Evolutionary conservation across 1,284 basidiomycete species (phyloP), one percentile per base, ranked within the genome.

Genomic region (Heterobasidion parviporum): DNA sequence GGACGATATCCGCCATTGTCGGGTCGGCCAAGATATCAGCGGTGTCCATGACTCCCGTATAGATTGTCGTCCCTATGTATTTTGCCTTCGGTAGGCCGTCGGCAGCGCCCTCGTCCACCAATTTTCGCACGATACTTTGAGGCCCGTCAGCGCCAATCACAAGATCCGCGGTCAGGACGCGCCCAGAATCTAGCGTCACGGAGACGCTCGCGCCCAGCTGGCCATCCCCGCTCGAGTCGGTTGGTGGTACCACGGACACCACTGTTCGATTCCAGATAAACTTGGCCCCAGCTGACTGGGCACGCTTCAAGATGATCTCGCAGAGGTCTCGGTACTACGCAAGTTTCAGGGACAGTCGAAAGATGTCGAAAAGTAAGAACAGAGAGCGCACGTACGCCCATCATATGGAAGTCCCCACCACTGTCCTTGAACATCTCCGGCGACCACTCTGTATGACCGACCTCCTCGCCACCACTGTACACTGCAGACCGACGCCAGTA

Each of bases 11-110:
- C 49, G 61, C 65, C 18, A 84, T 65, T 2, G 81, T 77, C 0
- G 79, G 79, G 58, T 84, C 79, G 7, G 68, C 62, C n/a, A 75
- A 54, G 64, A 85, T 70, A 8, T 69, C 60, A 9, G 69, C 67
- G 0, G 79, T 72, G 2, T 77, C 74, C 20, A 85, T 71, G 16
- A 79, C 64, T 59, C 76, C 64, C 71, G 81, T 57, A 61, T 83
- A 67, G 63, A 68, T 63, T 57, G 81, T 77, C 61, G 84, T 81
- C 1, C 81, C 82, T 0, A 82, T 83, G 68, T 34, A 62, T 60
- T 0, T 70, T 62, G 52, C 65, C 69, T 15, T 1, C 26, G 6
- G 26, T 26, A 26, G 26, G 26, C 26, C 26, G 70, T 1, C 60
- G 62, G 52, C 65, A 68, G 14, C 60, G 59, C n/a, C 62, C 55